Percentiles rank a stretch among this genome's conserved stretches.
Evolutionary conservation across 192 early-diverging fungal genomes (phyloP).

Genomic region (Borealophlyctis nickersoniae): DNA sequence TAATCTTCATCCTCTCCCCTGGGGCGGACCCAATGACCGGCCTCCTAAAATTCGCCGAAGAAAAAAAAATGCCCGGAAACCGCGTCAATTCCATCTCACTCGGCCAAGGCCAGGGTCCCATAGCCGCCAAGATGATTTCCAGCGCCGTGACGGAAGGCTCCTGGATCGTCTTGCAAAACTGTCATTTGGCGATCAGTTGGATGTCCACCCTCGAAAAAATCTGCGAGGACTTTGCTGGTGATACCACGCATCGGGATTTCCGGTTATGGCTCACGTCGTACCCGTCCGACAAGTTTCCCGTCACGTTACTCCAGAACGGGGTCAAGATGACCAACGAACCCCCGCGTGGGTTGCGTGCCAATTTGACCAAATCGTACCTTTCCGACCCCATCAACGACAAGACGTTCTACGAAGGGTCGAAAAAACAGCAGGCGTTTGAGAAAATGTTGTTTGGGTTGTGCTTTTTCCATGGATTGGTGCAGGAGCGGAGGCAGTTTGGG

Average conservation of each 20-base stretch:
- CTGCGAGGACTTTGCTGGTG: slow-evolving; percentile 55
- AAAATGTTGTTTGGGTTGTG: slow-evolving; percentile 54
- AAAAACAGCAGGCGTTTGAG: slow-evolving; percentile 52
- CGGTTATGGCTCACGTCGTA: slow-evolving; percentile 56
- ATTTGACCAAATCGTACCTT: slow-evolving; percentile 49
- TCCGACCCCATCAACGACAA: slow-evolving; percentile 59
- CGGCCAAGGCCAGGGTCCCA: slow-evolving; percentile 64
- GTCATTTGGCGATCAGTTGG: slow-evolving; percentile 63
- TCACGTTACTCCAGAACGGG: slow-evolving; percentile 57
- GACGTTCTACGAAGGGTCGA: slow-evolving; percentile 59
- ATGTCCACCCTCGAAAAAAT: slow-evolving; percentile 61
- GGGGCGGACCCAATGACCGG: slow-evolving; percentile 61
- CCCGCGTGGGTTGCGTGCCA: slow-evolving; percentile 51
- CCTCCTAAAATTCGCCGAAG: slow-evolving; percentile 54
- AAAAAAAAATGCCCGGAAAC: slow-evolving; percentile 53
- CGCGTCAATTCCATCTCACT: slow-evolving; percentile 54
- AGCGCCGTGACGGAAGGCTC: slow-evolving; percentile 46
- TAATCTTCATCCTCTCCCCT: slow-evolving; percentile 60
- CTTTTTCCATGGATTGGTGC: slow-evolving; percentile 63
- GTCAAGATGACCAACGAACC: slow-evolving; percentile 67
- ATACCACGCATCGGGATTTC: slow-evolving; percentile 54
- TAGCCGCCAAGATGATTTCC: slow-evolving; percentile 56
- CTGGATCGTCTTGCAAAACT: slow-evolving; percentile 63
- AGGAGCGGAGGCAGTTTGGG: slow-evolving; percentile 56
- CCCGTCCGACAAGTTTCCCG: slow-evolving; percentile 59